phyloP scores from a whole-genome alignment of 768 basidiomycete genomes.

The Pleurotus tuoliensis region DNA sequence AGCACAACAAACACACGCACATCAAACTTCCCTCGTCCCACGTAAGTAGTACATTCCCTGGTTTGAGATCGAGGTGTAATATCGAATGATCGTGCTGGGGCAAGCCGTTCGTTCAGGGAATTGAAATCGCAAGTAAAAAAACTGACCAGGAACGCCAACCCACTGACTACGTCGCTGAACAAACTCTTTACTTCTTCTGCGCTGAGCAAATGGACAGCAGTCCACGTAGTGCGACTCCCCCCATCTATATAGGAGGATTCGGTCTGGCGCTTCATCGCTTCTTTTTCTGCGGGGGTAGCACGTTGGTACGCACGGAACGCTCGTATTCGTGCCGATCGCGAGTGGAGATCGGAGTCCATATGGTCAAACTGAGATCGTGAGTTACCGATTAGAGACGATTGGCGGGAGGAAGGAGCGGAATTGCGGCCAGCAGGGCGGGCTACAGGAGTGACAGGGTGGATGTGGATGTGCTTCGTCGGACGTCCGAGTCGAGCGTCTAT shows the following conservation, averaged over 20 bases:
- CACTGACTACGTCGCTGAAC: constrained; percentile 83
- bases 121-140: background rate
- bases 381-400: constrained; percentile 11
- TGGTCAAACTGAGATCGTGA: constrained; percentile 8
- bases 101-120: background rate
- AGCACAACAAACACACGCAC: constrained; percentile 35
- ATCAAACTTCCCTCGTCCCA: constrained; percentile 85
- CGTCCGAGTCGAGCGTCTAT: constrained; percentile 77
- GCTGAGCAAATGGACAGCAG: constrained; percentile 80
- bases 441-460: constrained; percentile 31
- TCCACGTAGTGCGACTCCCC: constrained; percentile 53
- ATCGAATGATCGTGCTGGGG: constrained; percentile 77
- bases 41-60: constrained; percentile 88
- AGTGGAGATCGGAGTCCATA: constrained; percentile 33
- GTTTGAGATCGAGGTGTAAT: constrained; percentile 90
- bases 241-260: background rate
- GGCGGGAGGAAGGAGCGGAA: constrained; percentile 21
- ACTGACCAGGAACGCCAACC: constrained; percentile 80
- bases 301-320: constrained; percentile 70
- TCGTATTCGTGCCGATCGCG: constrained; percentile 68
- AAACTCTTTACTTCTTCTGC: constrained; percentile 79
- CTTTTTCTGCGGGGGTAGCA: constrained; percentile 60
- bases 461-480: constrained; percentile 44
- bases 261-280: constrained; percentile 36
- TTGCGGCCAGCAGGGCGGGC: constrained; percentile 13